These are phyloP conservation scores for Schwanniomyces yamadae DNA, from an alignment of 805 yeast genomes.

Conservation along the genomic window DNA sequence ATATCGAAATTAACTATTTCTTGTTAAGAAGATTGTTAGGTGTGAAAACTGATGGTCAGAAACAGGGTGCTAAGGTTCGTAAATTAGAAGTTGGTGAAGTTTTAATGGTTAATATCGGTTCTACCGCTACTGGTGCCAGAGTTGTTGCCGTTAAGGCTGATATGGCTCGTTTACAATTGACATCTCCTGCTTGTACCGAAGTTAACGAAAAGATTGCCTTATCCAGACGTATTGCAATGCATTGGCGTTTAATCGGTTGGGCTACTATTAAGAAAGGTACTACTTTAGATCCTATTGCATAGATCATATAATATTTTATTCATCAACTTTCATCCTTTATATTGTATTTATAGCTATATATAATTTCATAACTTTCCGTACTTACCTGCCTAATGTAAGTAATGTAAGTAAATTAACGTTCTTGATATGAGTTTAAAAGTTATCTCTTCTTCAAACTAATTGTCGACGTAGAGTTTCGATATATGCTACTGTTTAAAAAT, in stretches of 20 bases:
- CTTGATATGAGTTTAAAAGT: too few relatives aligned
- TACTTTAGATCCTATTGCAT: constrained; percentile 73
- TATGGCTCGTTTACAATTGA: constrained; percentile 96
- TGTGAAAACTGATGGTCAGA: constrained; percentile 96
- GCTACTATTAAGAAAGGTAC: constrained; percentile 96
- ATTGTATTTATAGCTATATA: constrained; percentile 7
- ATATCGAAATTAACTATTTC: constrained; percentile 96
- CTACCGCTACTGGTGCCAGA: constrained; percentile 99
- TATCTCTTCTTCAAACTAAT: constrained; percentile 2
- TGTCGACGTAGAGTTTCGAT: constrained; percentile 13
- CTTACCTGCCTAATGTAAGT: too few relatives aligned
- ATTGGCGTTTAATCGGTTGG: constrained; percentile 99
- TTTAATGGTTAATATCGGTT: constrained; percentile 98
- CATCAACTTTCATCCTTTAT: constrained; percentile 4
- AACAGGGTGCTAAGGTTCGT: constrained; percentile 90
- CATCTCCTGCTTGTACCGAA: constrained; percentile 99
- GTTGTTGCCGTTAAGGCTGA: constrained; percentile 97
- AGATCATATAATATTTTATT: constrained; percentile 10
- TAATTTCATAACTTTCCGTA: too few relatives aligned
- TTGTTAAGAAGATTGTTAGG: constrained; percentile 94
- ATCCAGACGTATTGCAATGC: constrained; percentile 98
- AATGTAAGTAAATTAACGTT: too few relatives aligned
- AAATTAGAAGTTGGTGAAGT: constrained; percentile 93
- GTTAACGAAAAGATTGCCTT: constrained; percentile 96
- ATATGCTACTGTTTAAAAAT: constrained; percentile 42